A percentile compares a stretch with the other conserved stretches of the same genome.
phyloP scores from a whole-genome alignment of 2,329 filamentous ascomycete genomes.

The Westerdykella ornata region DNA sequence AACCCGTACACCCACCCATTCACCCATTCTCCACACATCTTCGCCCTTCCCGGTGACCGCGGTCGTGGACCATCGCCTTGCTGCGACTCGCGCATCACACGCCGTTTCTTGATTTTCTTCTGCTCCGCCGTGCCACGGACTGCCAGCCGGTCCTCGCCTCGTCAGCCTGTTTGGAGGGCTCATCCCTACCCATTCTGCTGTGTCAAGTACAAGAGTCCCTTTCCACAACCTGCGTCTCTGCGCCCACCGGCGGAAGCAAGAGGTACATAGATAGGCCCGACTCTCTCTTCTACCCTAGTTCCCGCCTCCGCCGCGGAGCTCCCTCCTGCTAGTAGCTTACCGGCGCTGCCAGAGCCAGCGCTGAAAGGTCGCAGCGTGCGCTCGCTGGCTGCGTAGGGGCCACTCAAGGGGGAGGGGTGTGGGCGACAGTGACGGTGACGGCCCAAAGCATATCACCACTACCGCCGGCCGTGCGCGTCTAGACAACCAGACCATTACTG shows the following conservation, averaged over 20 bases:
- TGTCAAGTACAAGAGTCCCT: too few relatives aligned
- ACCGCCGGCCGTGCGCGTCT: slow-evolving; percentile 26
- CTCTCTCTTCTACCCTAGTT: slow-evolving; percentile 1
- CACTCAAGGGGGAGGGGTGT: slow-evolving; percentile 7
- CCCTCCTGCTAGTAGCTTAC: too few relatives aligned
- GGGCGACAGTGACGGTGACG: slow-evolving; percentile 1
- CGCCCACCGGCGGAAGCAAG: too few relatives aligned
- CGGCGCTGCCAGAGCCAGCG: slow-evolving; percentile 2
- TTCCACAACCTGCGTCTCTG: too few relatives aligned
- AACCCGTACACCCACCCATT: too few relatives aligned
- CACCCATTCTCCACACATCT: too few relatives aligned
- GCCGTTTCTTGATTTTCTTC: slow-evolving; percentile 10
- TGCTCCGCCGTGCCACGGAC: slow-evolving; percentile 7
- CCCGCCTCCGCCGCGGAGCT: not conserved
- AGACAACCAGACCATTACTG: slow-evolving; percentile 12
- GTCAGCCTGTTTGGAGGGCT: slow-evolving; percentile 1
- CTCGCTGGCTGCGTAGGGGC: slow-evolving; percentile 9
- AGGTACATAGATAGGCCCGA: too few relatives aligned
- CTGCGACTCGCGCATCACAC: slow-evolving; percentile 10
- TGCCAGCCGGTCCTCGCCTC: slow-evolving; percentile 6
- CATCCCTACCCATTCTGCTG: slow-evolving; percentile 8
- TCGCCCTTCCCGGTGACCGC: too few relatives aligned
- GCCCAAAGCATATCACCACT: slow-evolving; percentile 19
- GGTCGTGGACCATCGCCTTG: not conserved
- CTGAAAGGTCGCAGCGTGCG: slow-evolving; percentile 4